phyloP scores from a whole-genome alignment of 768 basidiomycete species.

The Leccinum fibrillosum region DNA sequence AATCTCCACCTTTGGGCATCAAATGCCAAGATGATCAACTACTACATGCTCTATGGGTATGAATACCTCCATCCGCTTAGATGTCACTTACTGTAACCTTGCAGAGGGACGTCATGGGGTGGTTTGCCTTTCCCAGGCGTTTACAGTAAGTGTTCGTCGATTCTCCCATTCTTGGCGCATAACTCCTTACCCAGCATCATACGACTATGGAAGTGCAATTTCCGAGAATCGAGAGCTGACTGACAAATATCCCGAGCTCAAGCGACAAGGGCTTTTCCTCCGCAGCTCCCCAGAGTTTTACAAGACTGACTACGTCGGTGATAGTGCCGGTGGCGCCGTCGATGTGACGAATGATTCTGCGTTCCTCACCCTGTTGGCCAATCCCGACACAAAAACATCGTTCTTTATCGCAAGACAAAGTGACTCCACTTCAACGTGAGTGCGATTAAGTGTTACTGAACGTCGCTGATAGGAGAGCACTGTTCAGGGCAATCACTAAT shows the following conservation, averaged over 20 bases:
- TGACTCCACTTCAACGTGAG: conserved; percentile 66
- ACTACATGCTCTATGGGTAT: conserved; percentile 84
- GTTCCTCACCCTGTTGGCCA: conserved; percentile 61
- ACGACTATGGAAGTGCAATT: conserved; percentile 77
- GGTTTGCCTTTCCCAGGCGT: conserved; percentile 76
- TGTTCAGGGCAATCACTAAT: conserved; percentile 28
- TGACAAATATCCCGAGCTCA: conserved; percentile 72
- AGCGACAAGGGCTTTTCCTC: conserved; percentile 73
- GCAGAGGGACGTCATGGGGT: conserved; percentile 84
- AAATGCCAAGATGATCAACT: conserved; percentile 79
- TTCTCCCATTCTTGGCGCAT: not conserved
- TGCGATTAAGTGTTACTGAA: not conserved
- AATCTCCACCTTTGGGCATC: conserved; percentile 75
- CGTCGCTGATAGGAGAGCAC: not conserved
- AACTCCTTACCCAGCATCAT: conserved; percentile 42
- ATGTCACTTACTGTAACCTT: not conserved
- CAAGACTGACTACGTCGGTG: conserved; percentile 73
- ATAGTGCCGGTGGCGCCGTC: conserved; percentile 50
- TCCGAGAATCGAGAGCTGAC: conserved; percentile 65
- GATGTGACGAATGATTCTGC: conserved; percentile 42
- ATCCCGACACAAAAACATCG: conserved; percentile 61
- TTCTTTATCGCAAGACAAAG: conserved; percentile 73
- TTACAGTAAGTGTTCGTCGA: conserved; percentile 40
- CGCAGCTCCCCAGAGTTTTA: conserved; percentile 76
- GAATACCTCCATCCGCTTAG: conserved; percentile 4